Percentiles rank a stretch among this genome's conserved stretches.
phyloP scores from a whole-genome alignment of 305 asterid genomes.

The Fraxinus sp. region DNA sequence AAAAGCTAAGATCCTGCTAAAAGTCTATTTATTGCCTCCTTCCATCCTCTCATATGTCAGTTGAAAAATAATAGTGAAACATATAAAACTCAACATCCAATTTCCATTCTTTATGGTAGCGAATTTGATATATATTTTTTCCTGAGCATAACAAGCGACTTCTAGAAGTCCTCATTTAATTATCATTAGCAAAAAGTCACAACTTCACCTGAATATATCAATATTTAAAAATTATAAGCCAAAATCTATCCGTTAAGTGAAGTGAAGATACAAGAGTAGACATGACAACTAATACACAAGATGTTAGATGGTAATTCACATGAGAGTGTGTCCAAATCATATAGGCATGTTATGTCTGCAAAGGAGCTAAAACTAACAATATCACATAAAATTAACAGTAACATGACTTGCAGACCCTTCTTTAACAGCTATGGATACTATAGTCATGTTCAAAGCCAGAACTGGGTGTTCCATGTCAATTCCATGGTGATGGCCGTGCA shows the following conservation, averaged over 20 bases:
- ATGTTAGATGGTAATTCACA: background rate
- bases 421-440: slow-evolving; percentile 77
- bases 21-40: background rate
- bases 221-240: background rate
- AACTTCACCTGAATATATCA: background rate
- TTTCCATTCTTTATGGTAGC: background rate
- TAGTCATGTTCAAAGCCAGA: slow-evolving; percentile 80
- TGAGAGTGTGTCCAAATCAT: background rate
- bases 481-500: slow-evolving; percentile 65
- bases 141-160: background rate
- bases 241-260: background rate
- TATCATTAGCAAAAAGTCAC: background rate
- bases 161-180: background rate
- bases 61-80: background rate
- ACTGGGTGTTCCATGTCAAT: slow-evolving; percentile 89
- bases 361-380: slow-evolving; percentile 7
- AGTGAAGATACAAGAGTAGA: slow-evolving; percentile 1
- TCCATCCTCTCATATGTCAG: background rate
- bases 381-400: background rate
- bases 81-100: background rate
- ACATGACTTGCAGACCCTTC: slow-evolving; percentile 69
- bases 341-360: background rate
- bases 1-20: background rate
- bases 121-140: background rate
- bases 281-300: background rate